phyloP scores from a whole-genome alignment of 2,329 filamentous ascomycete species.

The Plectosphaerella plurivora region DNA sequence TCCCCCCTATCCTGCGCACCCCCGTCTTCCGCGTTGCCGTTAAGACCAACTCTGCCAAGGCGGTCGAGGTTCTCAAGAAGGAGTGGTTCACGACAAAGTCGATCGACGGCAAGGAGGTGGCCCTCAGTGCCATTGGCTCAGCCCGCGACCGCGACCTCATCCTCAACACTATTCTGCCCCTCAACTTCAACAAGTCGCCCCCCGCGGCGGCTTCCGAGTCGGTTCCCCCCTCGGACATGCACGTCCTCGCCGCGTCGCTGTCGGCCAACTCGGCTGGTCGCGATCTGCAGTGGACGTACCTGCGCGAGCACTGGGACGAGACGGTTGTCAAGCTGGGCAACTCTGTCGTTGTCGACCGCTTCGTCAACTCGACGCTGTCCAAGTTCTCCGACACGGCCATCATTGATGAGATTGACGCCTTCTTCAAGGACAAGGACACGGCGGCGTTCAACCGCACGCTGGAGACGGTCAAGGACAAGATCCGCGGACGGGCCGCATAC shows the following conservation, averaged over 20 bases:
- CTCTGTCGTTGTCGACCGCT: conserved; percentile 84
- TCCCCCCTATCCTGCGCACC: conserved; percentile 77
- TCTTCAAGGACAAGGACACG: conserved; percentile 85
- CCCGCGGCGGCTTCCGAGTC: conserved; percentile 45
- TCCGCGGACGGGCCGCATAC: conserved; percentile 79
- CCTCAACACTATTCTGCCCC: conserved; percentile 61
- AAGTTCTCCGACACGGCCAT: conserved; percentile 70
- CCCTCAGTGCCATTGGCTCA: conserved; percentile 69
- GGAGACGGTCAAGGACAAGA: conserved; percentile 79
- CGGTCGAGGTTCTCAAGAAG: conserved; percentile 72
- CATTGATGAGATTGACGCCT: conserved; percentile 72
- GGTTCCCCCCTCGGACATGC: conserved; percentile 84
- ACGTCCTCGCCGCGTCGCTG: conserved; percentile 71
- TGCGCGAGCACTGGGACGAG: conserved; percentile 77
- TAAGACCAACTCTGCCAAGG: conserved; percentile 60
- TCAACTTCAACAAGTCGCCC: conserved; percentile 67
- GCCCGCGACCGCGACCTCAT: conserved; percentile 67
- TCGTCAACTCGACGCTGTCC: conserved; percentile 71
- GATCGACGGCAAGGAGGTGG: conserved; percentile 87
- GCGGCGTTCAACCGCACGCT: conserved; percentile 82
- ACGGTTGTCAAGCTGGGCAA: conserved; percentile 72
- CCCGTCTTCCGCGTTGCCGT: conserved; percentile 79
- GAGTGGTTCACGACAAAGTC: conserved; percentile 81
- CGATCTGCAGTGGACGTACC: conserved; percentile 75
- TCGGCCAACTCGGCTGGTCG: conserved; percentile 70